These are phyloP conservation scores for Naganishia sp. DNA, from an alignment of 1,284 basidiomycete species.

Conservation along the genomic window DNA sequence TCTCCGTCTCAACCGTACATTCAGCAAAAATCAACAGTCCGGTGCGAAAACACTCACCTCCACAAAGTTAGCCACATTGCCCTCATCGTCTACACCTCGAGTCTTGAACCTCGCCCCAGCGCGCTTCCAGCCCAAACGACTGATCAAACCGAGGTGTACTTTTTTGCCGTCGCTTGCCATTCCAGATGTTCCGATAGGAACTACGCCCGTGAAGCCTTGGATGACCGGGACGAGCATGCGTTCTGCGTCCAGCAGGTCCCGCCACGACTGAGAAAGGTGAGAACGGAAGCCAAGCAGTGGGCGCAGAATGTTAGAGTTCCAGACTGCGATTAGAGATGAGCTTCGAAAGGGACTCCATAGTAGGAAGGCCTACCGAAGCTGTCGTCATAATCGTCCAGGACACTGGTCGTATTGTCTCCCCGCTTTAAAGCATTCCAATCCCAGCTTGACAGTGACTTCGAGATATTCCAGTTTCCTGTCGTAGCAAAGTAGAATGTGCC, in stretches of 20 bases:
- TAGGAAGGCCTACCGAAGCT: conserved; percentile 67
- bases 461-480: conserved; percentile 82
- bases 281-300: conserved; percentile 50
- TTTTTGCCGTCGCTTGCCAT: conserved; percentile 62
- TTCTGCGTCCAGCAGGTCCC: conserved; percentile 48
- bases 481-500: conserved; percentile 92
- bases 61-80: conserved; percentile 95
- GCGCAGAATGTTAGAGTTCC: conserved; percentile 47
- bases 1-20: conserved; percentile 71
- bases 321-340: conserved; percentile 36
- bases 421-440: conserved; percentile 59
- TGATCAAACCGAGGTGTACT: conserved; percentile 75
- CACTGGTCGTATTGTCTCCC: conserved; percentile 24
- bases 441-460: conserved; percentile 71
- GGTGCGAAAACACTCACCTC: conserved; percentile 62
- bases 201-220: conserved; percentile 56
- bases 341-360: not conserved
- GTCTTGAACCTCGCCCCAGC: conserved; percentile 98
- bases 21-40: not conserved
- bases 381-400: conserved; percentile 67
- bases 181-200: conserved; percentile 36
- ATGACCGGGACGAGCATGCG: conserved; percentile 70
- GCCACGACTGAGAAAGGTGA: conserved; percentile 53
- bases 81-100: conserved; percentile 95
- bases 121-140: conserved; percentile 86